Conservation (phyloP, 441 rosid genomes). For the Arabidopsis lyrata region DNA sequence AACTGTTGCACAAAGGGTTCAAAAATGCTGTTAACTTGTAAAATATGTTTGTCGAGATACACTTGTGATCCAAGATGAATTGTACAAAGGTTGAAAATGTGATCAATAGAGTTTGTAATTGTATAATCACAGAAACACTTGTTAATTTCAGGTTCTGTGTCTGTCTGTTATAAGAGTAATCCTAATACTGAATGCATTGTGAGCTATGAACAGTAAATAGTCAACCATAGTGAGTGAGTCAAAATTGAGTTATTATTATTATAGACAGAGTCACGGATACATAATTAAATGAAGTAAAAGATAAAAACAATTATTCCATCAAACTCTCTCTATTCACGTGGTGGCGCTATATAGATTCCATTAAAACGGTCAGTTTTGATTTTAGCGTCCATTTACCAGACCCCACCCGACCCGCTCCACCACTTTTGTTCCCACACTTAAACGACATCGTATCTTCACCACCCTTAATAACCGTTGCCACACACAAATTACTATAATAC, state of each 20-base stretch:
- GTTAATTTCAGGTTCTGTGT: too few species aligned
- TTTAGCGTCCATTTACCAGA: conserved; percentile 35
- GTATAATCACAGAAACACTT: not conserved
- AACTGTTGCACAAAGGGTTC: not conserved
- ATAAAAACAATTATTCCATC: not conserved
- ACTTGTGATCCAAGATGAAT: conserved; percentile 3
- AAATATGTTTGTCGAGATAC: not conserved
- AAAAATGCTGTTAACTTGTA: conserved; percentile 4
- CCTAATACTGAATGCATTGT: not conserved
- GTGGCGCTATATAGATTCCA: conserved; percentile 38
- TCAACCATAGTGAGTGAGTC: conserved; percentile 32
- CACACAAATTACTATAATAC: not conserved
- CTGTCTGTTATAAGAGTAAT: too few species aligned
- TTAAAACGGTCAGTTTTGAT: conserved; percentile 52
- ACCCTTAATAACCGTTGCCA: conserved; percentile 50
- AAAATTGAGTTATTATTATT: conserved; percentile 17
- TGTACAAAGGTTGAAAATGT: not conserved
- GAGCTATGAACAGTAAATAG: conserved; percentile 3
- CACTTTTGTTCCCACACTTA: not conserved
- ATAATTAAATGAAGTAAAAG: conserved; percentile 23
- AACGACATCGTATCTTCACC: conserved; percentile 20
- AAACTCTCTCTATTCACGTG: conserved; percentile 32
- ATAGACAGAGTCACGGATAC: not conserved
- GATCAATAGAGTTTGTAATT: not conserved
- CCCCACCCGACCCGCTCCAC: conserved; percentile 48